Evolutionary conservation across 225 moss, liverwort and hornwort species (phyloP), one percentile per base, ranked within the genome.

Genomic region (Marchantia paleacea): DNA sequence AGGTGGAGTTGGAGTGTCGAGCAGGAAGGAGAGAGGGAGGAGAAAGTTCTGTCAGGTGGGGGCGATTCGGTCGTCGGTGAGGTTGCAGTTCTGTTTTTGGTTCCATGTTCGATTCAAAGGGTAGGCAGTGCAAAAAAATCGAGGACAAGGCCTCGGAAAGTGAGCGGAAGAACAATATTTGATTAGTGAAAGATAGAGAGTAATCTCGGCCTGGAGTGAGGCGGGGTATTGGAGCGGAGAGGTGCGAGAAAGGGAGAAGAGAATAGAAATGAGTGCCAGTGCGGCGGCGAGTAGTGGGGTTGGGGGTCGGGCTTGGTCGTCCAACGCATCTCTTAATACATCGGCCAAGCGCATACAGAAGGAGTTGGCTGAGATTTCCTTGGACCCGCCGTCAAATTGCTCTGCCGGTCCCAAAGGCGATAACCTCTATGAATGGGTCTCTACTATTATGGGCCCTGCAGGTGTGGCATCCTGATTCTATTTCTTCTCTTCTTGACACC

Each of bases 301-400:
- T 80, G 90, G 84, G 58, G 85, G 85, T 73, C 85, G 91, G 57
- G 81, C 91, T 81, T 91, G 91, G 91, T 82, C 87, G 47, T 87
- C 91, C 57, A 87, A 89, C 55, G 87, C 91, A 69, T 92, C 95
- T 51, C 97, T 95, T 61, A 93, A 95, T 15, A 93, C 97, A 20
- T 99, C 97, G 19, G 97, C 97, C 52, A 99, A 99, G 89, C 86
- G 97, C 87, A 99, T 99, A 61, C 97, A 97, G 80, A 97, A 97
- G 69, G 97, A 97, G 91, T 90, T 99, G 85, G 92, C 97, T 67
- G 97, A 99, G 84, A 99, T 99, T 86, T 92, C 92, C 71, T 81
- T 95, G 74, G 97, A 99, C 90, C 97, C 97, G 29, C 97, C 97
- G 26, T 92, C 97, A 67, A 99, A 99, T 90, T 99, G 97, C 89